Conservation (phyloP, 371 early-diverging fungal genomes). For the Circinella minor region DNA sequence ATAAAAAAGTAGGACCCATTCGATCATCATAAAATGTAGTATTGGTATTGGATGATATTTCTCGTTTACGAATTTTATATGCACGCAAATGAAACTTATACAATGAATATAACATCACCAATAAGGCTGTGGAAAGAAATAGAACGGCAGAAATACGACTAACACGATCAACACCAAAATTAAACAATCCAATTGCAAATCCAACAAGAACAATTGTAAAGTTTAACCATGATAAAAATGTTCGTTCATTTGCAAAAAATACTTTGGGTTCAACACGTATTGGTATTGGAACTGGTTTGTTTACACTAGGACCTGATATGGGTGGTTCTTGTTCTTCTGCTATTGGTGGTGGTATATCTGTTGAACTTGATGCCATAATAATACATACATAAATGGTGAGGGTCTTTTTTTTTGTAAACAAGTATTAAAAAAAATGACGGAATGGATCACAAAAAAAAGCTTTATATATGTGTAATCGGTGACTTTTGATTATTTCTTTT, state of each 20-base stretch:
- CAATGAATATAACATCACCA: slow-evolving; percentile 73
- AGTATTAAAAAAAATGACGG: no score
- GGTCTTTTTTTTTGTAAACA: no score
- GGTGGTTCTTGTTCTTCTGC: not conserved
- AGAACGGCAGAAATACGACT: slow-evolving; percentile 69
- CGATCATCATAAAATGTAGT: slow-evolving; percentile 62
- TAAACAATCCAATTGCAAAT: slow-evolving; percentile 70
- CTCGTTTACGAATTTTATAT: slow-evolving; percentile 49
- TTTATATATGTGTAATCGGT: no score
- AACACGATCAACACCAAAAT: slow-evolving; percentile 78
- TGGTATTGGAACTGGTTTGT: slow-evolving; percentile 71
- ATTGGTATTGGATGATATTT: not conserved
- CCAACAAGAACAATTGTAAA: slow-evolving; percentile 70
- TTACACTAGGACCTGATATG: slow-evolving; percentile 20
- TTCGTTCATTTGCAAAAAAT: slow-evolving; percentile 98
- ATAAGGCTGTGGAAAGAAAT: slow-evolving; percentile 73
- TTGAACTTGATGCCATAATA: no score
- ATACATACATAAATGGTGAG: no score
- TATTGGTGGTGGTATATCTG: not conserved
- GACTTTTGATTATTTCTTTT: no score
- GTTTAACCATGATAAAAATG: slow-evolving; percentile 86
- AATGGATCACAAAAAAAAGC: no score
- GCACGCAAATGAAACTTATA: slow-evolving; percentile 85
- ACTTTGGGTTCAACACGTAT: slow-evolving; percentile 95
- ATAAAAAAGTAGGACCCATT: slow-evolving; percentile 51